A percentile compares a stretch with the other conserved stretches of the same genome.
These are phyloP conservation scores for Aspergillus heteromorphus DNA, from an alignment of 495 filamentous ascomycete genomes.

Conservation along the genomic window DNA sequence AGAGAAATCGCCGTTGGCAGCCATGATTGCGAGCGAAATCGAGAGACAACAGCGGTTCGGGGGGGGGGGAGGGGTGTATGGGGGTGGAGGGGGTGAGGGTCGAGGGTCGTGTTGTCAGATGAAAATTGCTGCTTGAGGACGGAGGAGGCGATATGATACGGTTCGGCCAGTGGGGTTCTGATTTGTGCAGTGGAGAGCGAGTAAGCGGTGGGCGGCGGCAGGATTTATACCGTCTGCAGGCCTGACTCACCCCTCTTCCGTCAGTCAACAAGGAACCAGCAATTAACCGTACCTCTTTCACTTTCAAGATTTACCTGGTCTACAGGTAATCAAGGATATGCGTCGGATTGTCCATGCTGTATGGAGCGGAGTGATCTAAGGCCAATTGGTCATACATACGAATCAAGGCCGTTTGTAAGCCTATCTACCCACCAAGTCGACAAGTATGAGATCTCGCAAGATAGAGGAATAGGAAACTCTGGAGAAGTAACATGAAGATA, in stretches of 20 bases:
- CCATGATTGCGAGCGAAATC: constrained; percentile 48
- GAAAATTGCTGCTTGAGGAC: constrained; percentile 37
- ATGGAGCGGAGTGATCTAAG: too few species aligned
- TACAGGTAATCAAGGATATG: too few species aligned
- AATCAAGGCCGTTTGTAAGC: too few species aligned
- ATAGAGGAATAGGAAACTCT: not conserved
- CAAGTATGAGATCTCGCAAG: too few species aligned
- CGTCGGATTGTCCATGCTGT: too few species aligned
- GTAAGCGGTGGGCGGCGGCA: constrained; percentile 31
- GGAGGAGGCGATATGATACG: constrained; percentile 37
- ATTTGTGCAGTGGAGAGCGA: constrained; percentile 45
- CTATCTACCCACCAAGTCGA: too few species aligned
- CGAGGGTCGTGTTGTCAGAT: constrained; percentile 12
- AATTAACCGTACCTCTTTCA: not conserved
- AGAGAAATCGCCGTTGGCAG: constrained; percentile 58
- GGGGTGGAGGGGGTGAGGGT: constrained; percentile 10
- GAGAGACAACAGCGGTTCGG: constrained; percentile 14
- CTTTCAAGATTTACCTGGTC: too few species aligned
- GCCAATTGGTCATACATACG: too few species aligned
- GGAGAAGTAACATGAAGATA: not conserved
- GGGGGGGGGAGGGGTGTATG: constrained; percentile 9
- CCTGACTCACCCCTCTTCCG: not conserved
- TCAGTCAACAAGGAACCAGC: not conserved
- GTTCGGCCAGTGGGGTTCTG: constrained; percentile 20
- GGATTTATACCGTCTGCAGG: constrained; percentile 7